Percentiles rank a stretch among this genome's conserved stretches.
phyloP scores from a whole-genome alignment of 2,329 filamentous ascomycete species.

The Allantophomopsis lycopodina region DNA sequence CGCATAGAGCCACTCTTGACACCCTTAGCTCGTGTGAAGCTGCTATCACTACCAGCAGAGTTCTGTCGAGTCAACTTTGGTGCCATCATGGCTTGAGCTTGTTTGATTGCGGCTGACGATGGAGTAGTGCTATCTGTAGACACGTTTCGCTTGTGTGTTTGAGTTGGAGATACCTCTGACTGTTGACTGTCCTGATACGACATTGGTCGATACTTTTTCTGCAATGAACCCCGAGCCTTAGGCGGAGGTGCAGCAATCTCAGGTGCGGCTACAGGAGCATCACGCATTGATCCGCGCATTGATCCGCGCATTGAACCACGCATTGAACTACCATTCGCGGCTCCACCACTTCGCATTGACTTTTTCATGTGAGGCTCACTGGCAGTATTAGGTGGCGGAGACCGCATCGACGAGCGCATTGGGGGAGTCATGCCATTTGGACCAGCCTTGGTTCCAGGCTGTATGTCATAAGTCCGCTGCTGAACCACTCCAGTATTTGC shows the following conservation, averaged over 20 bases:
- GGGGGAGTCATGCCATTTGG: conserved; percentile 12
- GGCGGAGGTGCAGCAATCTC: neutral
- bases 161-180: conserved; percentile 6
- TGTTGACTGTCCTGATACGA: conserved; percentile 7
- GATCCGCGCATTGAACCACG: conserved; percentile 11
- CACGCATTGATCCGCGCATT: neutral
- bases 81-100: conserved; percentile 1
- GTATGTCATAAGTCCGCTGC: conserved; percentile 25
- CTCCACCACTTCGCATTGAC: conserved; percentile 12
- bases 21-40: conserved; percentile 56
- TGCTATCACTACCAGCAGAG: conserved; percentile 64
- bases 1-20: conserved; percentile 53
- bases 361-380: conserved; percentile 15
- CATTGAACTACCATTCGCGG: conserved; percentile 4
- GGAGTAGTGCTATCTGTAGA: conserved; percentile 3
- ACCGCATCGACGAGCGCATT: conserved; percentile 34
- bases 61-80: conserved; percentile 33
- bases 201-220: conserved; percentile 21
- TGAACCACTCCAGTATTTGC: neutral
- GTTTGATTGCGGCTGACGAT: neutral
- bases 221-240: conserved; percentile 15
- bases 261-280: neutral
- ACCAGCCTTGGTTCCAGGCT: conserved; percentile 16
- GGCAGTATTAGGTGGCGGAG: conserved; percentile 11
- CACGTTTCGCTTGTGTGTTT: conserved; percentile 9